These are phyloP conservation scores for Pyracantha coccinea DNA, from an alignment of 331 rosid genomes.

Conservation along the genomic window DNA sequence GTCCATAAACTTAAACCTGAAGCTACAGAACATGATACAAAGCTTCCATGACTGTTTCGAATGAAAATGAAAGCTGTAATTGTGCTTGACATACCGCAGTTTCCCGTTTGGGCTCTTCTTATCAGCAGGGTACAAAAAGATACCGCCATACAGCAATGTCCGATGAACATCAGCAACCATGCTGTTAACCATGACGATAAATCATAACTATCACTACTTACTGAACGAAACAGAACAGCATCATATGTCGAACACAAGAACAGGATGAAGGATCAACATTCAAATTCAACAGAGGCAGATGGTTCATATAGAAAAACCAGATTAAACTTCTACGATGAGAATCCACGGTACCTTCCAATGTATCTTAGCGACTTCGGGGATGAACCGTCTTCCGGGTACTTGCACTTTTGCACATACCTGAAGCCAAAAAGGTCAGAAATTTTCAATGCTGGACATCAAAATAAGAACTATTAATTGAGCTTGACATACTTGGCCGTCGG, in stretches of 20 bases:
- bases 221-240: not conserved
- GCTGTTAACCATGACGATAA: slow-evolving; percentile 33
- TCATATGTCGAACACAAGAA: not conserved
- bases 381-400: slow-evolving; percentile 74
- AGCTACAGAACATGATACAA: not conserved
- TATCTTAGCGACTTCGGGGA: slow-evolving; percentile 83
- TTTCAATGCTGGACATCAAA: not conserved
- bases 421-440: slow-evolving; percentile 1
- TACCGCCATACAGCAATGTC: slow-evolving; percentile 86
- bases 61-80: not conserved
- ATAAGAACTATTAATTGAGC: slow-evolving; percentile 4
- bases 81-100: slow-evolving; percentile 50
- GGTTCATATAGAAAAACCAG: not conserved
- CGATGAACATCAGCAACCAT: slow-evolving; percentile 98
- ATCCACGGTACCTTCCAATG: slow-evolving; percentile 63
- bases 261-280: not conserved
- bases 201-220: not conserved
- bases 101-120: slow-evolving; percentile 87
- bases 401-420: slow-evolving; percentile 81
- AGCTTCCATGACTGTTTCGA: not conserved
- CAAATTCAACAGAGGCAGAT: not conserved
- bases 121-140: slow-evolving; percentile 87
- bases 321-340: slow-evolving; percentile 5
- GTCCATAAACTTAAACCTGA: not conserved
- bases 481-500: slow-evolving; percentile 54